phyloP scores from a whole-genome alignment of 106 monocot species.

The Chionographis japonica region DNA sequence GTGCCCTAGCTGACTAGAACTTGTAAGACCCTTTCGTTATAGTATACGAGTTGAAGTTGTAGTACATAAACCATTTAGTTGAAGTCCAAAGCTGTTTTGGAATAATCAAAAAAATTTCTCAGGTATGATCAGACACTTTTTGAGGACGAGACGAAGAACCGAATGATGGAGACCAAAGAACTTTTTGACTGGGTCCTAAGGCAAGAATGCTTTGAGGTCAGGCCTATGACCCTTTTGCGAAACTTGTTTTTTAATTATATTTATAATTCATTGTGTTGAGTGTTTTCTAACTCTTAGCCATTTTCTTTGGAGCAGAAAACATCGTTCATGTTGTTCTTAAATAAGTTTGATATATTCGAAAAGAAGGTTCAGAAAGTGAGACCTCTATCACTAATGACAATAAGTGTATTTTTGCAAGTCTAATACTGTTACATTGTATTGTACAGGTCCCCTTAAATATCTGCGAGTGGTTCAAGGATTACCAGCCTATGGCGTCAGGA shows the following conservation, averaged over 20 bases:
- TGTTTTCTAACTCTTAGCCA: not conserved
- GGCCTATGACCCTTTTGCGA: not conserved
- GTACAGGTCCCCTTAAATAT: conserved; percentile 85
- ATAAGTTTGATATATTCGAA: conserved; percentile 98
- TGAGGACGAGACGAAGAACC: conserved; percentile 88
- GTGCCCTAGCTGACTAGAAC: no score
- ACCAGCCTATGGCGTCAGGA: conserved; percentile 73
- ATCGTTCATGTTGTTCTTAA: conserved; percentile 92
- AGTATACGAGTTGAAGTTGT: no score
- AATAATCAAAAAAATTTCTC: not conserved
- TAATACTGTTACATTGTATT: not conserved
- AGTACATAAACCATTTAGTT: no score
- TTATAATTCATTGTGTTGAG: conserved; percentile 9
- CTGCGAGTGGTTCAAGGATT: conserved; percentile 98
- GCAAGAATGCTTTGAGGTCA: conserved; percentile 93
- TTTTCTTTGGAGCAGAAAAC: conserved; percentile 64
- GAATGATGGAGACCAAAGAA: conserved; percentile 96
- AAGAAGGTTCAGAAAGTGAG: conserved; percentile 79
- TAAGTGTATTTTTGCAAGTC: not conserved
- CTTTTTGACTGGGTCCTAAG: conserved; percentile 96
- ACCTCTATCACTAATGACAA: not conserved
- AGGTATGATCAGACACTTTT: conserved; percentile 94
- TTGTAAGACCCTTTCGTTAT: no score
- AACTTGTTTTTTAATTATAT: not conserved
- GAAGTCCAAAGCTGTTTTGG: no score